Evolutionary conservation across 2,329 filamentous ascomycete genomes (phyloP), one percentile per base, ranked within the genome.

Genomic region (Pseudogymnoascus sp.): DNA sequence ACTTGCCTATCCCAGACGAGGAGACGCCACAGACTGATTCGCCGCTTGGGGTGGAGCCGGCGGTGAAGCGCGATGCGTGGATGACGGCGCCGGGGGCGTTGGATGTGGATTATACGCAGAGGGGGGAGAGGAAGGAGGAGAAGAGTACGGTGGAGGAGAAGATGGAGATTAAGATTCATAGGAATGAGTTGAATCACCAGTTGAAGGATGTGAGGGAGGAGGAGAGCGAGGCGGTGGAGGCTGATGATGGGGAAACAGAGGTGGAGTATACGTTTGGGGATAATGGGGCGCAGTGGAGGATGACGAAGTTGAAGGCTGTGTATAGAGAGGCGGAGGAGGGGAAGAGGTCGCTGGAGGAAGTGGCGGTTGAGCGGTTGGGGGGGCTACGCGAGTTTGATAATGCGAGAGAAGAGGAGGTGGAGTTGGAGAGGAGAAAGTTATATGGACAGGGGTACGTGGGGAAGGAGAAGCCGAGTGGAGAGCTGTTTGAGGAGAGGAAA

Each of bases 281-380:
- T 73, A 78, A 84, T 5, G 93, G 94, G 0, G 93, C 92, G 12
- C 85, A 91, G 69, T 99, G 95, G 94, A 87, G 95, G 59, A 96
- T 99, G 92, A 96, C 89, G 5, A 97, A 92, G 74, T 83, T 99
- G 33, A 92, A 89, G 67, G 89, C 86, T 9, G 90, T 96, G 1
- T 96, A 96, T 73, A 83, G 84, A 27, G 83, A 87, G 61, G 91
- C 92, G 0, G 82, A 95, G 67, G 87, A 94, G 68, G 86, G 80
- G 0, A 87, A 86, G 0, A 81, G 81, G n/a, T 70, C 84, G 0
- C 80, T 95, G 0, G 93, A 97, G 5, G 90, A 96, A 0, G 79
- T 97, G 58, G 94, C 92, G 0, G 69, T 89, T 38, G 89, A 96
- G 68, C 83, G 91, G 10, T 97, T 89, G 71, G 93, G 92, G 1